Base-by-base conservation (phyloP, 2,329 filamentous ascomycete species). In the Xylariaceae sp. region DNA sequence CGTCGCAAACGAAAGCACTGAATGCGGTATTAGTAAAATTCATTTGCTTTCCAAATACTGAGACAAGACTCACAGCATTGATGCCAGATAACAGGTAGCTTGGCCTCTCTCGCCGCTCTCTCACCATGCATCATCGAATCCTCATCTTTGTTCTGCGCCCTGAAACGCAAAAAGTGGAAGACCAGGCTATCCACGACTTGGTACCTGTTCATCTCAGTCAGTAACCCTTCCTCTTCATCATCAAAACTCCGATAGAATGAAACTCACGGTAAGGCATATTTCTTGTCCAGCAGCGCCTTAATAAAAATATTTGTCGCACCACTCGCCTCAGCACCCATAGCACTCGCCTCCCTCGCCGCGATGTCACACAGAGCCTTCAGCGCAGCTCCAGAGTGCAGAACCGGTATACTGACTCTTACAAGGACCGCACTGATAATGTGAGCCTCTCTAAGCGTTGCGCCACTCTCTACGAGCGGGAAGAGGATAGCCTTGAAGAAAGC, bases 401-500 rank as follows among this genome's bases (percentile, higher is more conserved):
- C 91, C 0, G 90, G 94, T 16, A 97, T 88, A 2, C 88, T 91
- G 16, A 97, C 86, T 53, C 92, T 81, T 6, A 88, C 83, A 43
- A 99, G 80, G 1, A 96, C 92, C 9, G 87, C 91, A 3, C 88
- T 89, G 40, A 99, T 83, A 60, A 99, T 97, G 62, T 90, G 86
- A 5, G 94, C 94, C 72, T 99, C 94, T 46, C 92, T 84, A 46
- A 97, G 74, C 0, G 92, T 96, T 74, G 87, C 90, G 28, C 90
- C 89, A 46, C 86, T 88, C 9, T 82, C 83, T 10, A 96, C 86
- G 16, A 99, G 81, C 1, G 94, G 94, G 67, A 97, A 97, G 14
- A 99, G 78, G 61, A 99, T 84, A 4, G 92, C 94, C 71, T 97
- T 96, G 81, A 99, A 99, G 73, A 96, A 99, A 16, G 92, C 91